A percentile compares a stretch with the other conserved stretches of the same genome.
Evolutionary conservation across 192 early-diverging fungal species (phyloP).

Genomic region (Phycomyces blakesleeanus): DNA sequence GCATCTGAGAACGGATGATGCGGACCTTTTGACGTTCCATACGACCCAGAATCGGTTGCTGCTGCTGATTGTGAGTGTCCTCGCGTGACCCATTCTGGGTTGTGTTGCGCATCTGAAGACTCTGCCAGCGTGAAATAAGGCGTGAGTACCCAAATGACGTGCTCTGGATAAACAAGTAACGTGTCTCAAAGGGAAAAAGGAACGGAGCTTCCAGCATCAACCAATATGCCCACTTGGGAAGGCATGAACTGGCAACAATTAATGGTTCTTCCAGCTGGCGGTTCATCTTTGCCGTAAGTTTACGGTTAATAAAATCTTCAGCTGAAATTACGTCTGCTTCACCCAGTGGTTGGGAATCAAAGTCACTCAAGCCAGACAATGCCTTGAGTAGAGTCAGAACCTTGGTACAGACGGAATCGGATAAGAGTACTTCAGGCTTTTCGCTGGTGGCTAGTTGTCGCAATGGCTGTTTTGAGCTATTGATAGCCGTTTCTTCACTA

Average conservation of each 20-base stretch:
- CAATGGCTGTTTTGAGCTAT: not conserved
- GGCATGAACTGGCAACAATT: constrained; percentile 76
- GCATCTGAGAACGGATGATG: constrained; percentile 67
- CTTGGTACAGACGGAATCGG: constrained; percentile 14
- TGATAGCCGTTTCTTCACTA: constrained; percentile 7
- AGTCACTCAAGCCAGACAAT: constrained; percentile 20
- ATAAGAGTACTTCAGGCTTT: not conserved
- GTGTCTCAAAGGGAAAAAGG: constrained; percentile 79
- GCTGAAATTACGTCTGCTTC: constrained; percentile 20
- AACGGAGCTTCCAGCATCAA: constrained; percentile 69
- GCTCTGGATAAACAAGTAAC: constrained; percentile 73
- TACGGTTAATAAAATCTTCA: constrained; percentile 69
- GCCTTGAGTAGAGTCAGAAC: constrained; percentile 40
- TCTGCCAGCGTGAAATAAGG: constrained; percentile 60
- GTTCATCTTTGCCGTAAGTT: constrained; percentile 79
- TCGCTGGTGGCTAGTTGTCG: not conserved
- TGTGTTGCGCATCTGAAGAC: constrained; percentile 40
- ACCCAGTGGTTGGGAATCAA: constrained; percentile 1
- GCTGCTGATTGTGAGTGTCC: constrained; percentile 29
- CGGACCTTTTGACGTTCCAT: constrained; percentile 88
- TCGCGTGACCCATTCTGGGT: constrained; percentile 31
- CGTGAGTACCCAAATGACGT: constrained; percentile 87
- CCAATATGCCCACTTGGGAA: constrained; percentile 72
- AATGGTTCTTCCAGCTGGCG: constrained; percentile 88
- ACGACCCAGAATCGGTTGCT: constrained; percentile 57